Percentiles rank a stretch among this genome's conserved stretches.
These are phyloP conservation scores for Coffea canephora DNA, from an alignment of 257 asterid genomes.

Conservation along the genomic window DNA sequence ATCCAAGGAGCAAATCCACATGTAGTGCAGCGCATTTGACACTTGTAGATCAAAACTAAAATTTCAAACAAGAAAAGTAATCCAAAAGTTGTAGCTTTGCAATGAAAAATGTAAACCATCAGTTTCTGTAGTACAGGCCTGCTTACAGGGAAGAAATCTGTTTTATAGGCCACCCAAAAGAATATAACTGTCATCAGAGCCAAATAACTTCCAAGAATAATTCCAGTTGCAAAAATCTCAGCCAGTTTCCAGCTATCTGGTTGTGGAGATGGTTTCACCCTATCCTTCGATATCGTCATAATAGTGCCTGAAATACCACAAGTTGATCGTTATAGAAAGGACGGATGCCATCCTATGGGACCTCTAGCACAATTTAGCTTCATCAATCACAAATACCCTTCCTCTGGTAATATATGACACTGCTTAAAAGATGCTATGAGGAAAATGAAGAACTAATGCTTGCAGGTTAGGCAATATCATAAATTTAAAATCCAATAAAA, in stretches of 20 bases:
- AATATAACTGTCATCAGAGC: conserved; percentile 98
- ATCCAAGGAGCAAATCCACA: neutral
- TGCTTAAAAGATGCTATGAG: neutral
- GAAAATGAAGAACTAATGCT: neutral
- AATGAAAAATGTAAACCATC: neutral
- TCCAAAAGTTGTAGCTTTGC: neutral
- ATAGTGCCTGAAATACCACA: conserved; percentile 67
- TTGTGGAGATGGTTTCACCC: conserved; percentile 95
- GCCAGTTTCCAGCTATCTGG: conserved; percentile 99
- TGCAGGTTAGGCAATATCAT: neutral
- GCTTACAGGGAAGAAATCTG: conserved; percentile 83
- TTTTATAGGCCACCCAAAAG: conserved; percentile 93
- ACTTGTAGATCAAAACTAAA: neutral
- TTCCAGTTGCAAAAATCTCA: conserved; percentile 88
- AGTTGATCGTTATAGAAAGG: neutral
- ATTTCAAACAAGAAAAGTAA: neutral
- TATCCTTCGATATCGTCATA: conserved; percentile 95
- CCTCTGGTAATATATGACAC: neutral
- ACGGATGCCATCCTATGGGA: neutral
- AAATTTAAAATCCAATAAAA: neutral
- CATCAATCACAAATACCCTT: neutral
- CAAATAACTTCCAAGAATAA: conserved; percentile 86
- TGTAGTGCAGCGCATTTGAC: neutral
- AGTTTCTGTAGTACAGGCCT: conserved; percentile 10
- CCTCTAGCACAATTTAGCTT: neutral